phyloP scores from a whole-genome alignment of 768 basidiomycete species.

The Lactifluus piperatus region DNA sequence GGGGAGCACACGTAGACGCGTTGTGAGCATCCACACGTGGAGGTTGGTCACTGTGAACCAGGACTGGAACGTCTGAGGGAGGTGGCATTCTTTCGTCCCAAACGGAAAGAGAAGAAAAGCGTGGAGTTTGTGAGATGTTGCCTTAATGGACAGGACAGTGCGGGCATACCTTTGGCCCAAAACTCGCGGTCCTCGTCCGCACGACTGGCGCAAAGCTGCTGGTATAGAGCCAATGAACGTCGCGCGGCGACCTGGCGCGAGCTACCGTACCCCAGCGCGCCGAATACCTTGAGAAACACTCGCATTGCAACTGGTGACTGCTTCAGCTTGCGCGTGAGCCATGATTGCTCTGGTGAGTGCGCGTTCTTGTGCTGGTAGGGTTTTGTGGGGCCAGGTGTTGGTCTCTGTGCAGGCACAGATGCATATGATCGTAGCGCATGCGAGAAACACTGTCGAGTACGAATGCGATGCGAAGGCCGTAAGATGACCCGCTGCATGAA shows the following conservation, averaged over 20 bases:
- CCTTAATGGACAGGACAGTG: neutral
- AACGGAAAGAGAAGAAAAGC: neutral
- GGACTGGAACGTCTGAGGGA: conserved; percentile 92
- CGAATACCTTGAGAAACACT: conserved; percentile 14
- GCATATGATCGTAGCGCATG: neutral
- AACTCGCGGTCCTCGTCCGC: conserved; percentile 19
- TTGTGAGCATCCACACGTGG: conserved; percentile 85
- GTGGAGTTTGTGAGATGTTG: neutral
- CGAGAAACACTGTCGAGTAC: neutral
- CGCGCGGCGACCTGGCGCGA: conserved; percentile 15
- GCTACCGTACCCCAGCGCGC: conserved; percentile 17
- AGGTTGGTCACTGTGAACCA: conserved; percentile 94
- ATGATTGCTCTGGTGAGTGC: conserved; percentile 13
- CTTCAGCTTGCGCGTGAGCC: conserved; percentile 19
- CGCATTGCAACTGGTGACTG: conserved; percentile 16
- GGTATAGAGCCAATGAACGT: conserved; percentile 16
- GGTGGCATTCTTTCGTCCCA: conserved; percentile 53
- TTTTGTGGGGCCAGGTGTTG: conserved; percentile 12
- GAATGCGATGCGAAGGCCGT: neutral
- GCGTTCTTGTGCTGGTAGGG: conserved; percentile 16
- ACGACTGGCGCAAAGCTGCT: conserved; percentile 14
- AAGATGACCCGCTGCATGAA: conserved; percentile 8
- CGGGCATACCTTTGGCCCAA: conserved; percentile 12
- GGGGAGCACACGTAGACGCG: conserved; percentile 80
- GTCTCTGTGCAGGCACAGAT: neutral